Base-by-base conservation (phyloP, 2,329 filamentous ascomycete genomes). In the Blastomyces percursus region DNA sequence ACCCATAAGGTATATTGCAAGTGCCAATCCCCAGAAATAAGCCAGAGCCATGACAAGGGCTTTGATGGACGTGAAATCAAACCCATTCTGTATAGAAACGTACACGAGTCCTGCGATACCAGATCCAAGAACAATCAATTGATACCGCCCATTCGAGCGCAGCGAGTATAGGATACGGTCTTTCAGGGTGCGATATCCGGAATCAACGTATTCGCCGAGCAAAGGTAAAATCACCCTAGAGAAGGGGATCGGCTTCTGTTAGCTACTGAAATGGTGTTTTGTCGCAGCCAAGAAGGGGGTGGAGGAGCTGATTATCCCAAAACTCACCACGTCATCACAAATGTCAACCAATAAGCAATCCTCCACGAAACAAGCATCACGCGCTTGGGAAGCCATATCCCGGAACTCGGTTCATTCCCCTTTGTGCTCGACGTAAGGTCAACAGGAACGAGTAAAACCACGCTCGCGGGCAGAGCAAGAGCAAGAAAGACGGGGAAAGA, bases 1-100 rank as follows among this genome's bases (percentile, higher is more conserved):
- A 7, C 94, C 94, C 93, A 99, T 97, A 50, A 99, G 81, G 71
- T 96, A 97, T 65, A 99, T 96, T 55, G 92, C 94, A 60, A 97
- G 81, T 4, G 93, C 81, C 69, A 99, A 78, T 69, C 92, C 91
- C 89, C 92, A 97, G 64, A 91, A 90, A 75, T 99, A 99, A 46
- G 93, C 90, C 64, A 97, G 79, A 16, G 94, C 93, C 90, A 99
- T 96, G 66, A 96, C 82, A 50, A 95, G 80, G 44, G 84, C 87
- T 77, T 96, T 96, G 68, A 97, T 81, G 0, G 87, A 88, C 2
- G 80, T 81, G 64, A 88, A 82, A 32, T 86, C 83, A 68, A 91
- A 86, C 0, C 89, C 89, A 71, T 90, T 90, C 42, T 86, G 86
- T 66, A 91, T 80, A 66, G 94, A 86, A 69, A 96, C 85, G 73